These are phyloP conservation scores for Xylariaceae sp. DNA, from an alignment of 2,329 filamentous ascomycete species.

Conservation along the genomic window DNA sequence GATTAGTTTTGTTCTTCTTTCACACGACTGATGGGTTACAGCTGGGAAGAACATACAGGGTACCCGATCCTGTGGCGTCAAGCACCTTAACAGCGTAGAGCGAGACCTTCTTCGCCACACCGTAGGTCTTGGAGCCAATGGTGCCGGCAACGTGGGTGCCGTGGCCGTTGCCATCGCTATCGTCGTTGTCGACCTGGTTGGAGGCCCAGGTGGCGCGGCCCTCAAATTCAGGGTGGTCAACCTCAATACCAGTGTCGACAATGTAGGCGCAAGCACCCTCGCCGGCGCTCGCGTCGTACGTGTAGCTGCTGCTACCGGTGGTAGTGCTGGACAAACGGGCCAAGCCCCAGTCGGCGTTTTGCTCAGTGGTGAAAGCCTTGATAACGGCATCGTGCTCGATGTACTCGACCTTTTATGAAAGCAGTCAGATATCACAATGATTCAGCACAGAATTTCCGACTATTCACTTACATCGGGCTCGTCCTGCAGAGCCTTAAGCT, in stretches of 20 bases:
- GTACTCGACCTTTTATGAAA: slow-evolving; percentile 29
- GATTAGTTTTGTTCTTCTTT: neutral
- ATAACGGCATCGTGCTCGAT: slow-evolving; percentile 33
- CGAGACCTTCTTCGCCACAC: slow-evolving; percentile 42
- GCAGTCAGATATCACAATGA: neutral
- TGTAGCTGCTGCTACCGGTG: slow-evolving; percentile 35
- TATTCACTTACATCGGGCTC: slow-evolving; percentile 36
- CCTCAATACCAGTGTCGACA: slow-evolving; percentile 50
- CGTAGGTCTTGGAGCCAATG: slow-evolving; percentile 38
- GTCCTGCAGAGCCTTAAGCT: slow-evolving; percentile 37
- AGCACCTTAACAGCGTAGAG: slow-evolving; percentile 46
- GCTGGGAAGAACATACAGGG: slow-evolving; percentile 21
- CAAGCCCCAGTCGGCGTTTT: slow-evolving; percentile 40
- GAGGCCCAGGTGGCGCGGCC: slow-evolving; percentile 36
- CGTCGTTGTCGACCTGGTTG: slow-evolving; percentile 31
- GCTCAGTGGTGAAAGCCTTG: slow-evolving; percentile 26
- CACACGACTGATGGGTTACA: neutral
- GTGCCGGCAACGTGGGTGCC: slow-evolving; percentile 38
- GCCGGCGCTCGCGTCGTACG: slow-evolving; percentile 41
- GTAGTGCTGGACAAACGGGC: slow-evolving; percentile 40
- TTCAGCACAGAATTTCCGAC: neutral
- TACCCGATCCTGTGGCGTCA: slow-evolving; percentile 27
- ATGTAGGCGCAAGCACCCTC: slow-evolving; percentile 45
- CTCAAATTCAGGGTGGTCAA: slow-evolving; percentile 42
- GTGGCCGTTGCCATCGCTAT: slow-evolving; percentile 37